Evolutionary conservation across 108 stramenopile genomes (phyloP), one percentile per base, ranked within the genome.

Genomic region (Skeletonema costatum): DNA sequence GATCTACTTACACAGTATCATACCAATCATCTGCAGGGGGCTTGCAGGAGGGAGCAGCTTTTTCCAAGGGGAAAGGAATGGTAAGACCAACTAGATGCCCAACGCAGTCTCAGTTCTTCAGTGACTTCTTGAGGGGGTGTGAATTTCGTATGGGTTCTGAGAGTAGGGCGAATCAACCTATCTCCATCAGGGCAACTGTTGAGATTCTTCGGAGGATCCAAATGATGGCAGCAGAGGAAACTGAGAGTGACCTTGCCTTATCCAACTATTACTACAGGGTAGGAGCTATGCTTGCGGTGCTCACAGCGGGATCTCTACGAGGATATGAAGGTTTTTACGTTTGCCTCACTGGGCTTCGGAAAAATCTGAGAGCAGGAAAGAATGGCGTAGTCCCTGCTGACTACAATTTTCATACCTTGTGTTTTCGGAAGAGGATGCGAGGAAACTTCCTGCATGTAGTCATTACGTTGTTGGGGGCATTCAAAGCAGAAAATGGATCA

Each of bases 1-100:
- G 85, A 16, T 51, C 70, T 0, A 42, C 66, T 2, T 39, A 41
- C 48, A 59, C 56, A 0, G 64, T 60, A 32, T 5, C 29, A 8
- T 71, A 38, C 46, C 66, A 50, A 7, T 70, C 80, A 2, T 73
- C 71, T 2, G 35, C 80, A 2, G 10, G n/a, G 0, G 81, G 80
- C 0, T 19, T 70, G 12, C 13, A 33, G 4, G 81, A 73, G 38
- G 70, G 66, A 1, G 25, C 79, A 1, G 63, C 75, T 2, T 69
- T 80, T 62, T 53, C 61, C 0, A 32, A 33, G 2, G 48, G 60
- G 10, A 31, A 14, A 1, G n/a, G 61, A 14, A 51, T 33, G 17
- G 42, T 72, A 2, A 21, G 35, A 0, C 10, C 61, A 14, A 71
- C 77, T 1, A 31, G 12, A 0, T 66, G 70, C 21, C 53, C 64